Evolutionary conservation across 2,329 filamentous ascomycete species (phyloP), one percentile per base, ranked within the genome.

Genomic region (Monilinia vaccinii-corymbosi): DNA sequence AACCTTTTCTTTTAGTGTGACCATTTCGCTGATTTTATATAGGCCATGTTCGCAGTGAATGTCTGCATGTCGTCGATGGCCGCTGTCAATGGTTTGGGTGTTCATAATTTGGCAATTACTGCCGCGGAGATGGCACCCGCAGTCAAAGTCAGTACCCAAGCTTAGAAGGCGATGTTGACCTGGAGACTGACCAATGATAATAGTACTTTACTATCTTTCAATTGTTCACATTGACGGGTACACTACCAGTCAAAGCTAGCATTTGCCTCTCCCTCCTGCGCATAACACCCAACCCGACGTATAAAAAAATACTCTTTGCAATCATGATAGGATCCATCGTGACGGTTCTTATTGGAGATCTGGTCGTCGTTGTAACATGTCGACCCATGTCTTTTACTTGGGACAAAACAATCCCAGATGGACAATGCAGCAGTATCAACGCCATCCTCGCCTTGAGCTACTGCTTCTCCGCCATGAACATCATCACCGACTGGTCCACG

Each of bases 161-260:
- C 23, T 18, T 28, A n/a, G 3, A 40, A n/a, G 28, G 23, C n/a
- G 10, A 8, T 21, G 8, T 28, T 8, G 13, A 21, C 2, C 6
- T 40, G 5, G 1, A 49, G 36, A 16, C 36, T 42, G 31, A 52
- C 14, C 16, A 31, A 18, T 31, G 36, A 40, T 16, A n/a, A 31
- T 44, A 58, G 56, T 58, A 58, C 16, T 58, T 51, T n/a, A 58
- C 56, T 14, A 13, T 58, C 5, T 58, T 58, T 7, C 56, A 58
- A 51, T 2, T 51, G 0, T 51, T 58, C 16, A 58, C 56, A 38
- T 50, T 51, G 18, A 58, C 56, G 18, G 56, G 36, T 13, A 58
- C 56, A 50, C 25, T 58, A 8, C 56, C 56, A 8, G n/a, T 58
- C 34, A 51, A 58, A 45, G 36, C 56, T 18, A 51, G 46, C 36